Evolutionary conservation across 225 moss, liverwort and hornwort species (phyloP).

Genomic region (Neckera pumila): DNA sequence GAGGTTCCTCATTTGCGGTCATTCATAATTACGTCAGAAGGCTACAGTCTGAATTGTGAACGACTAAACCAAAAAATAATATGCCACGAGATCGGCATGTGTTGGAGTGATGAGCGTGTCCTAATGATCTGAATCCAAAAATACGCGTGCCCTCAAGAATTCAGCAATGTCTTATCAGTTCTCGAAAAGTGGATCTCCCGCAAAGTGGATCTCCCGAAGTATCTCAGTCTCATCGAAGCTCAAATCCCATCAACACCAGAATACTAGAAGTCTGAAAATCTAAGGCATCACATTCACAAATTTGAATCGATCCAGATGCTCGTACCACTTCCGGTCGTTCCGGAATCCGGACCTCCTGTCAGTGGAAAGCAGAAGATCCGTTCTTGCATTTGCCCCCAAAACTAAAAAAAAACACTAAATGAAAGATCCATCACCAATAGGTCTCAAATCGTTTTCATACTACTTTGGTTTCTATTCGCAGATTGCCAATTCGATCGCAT

Average conservation of each 20-base stretch:
- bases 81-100: background rate
- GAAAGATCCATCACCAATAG: background rate
- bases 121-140: background rate
- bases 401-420: background rate
- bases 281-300: background rate
- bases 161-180: background rate
- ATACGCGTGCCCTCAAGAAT: background rate
- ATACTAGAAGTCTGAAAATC: background rate
- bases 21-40: background rate
- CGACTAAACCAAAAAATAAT: background rate
- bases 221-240: background rate
- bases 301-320: background rate
- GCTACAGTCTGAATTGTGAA: background rate
- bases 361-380: background rate
- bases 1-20: background rate
- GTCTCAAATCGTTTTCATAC: background rate
- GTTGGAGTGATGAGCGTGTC: background rate
- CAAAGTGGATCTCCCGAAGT: background rate
- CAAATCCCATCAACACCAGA: background rate
- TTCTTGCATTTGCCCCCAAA: background rate
- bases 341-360: background rate
- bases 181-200: background rate
- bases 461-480: background rate
- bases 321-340: background rate
- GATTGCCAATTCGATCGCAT: background rate